Evolutionary conservation across 2,329 filamentous ascomycete species (phyloP).

Genomic region (Aspergillus tubingensis): DNA sequence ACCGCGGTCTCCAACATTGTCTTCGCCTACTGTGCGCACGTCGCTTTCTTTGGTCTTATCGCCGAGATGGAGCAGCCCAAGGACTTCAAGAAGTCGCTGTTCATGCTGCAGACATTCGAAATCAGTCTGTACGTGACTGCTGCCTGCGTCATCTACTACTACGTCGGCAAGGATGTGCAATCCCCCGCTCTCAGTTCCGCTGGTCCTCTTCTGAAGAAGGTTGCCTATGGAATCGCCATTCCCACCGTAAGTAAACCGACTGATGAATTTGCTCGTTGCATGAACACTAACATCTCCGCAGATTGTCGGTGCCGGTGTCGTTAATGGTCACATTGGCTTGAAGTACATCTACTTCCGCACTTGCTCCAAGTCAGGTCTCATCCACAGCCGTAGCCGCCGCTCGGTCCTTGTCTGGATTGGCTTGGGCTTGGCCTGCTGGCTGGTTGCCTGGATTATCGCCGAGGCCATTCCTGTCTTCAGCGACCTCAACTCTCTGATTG

Average conservation of each 20-base stretch:
- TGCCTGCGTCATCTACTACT: slow-evolving; percentile 67
- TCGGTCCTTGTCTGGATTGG: slow-evolving; percentile 59
- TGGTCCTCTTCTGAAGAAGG: slow-evolving; percentile 55
- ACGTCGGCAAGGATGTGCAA: slow-evolving; percentile 60
- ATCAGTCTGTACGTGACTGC: slow-evolving; percentile 64
- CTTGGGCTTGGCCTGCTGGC: slow-evolving; percentile 58
- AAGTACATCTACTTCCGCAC: slow-evolving; percentile 68
- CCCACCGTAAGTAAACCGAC: slow-evolving; percentile 50
- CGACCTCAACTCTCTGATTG: slow-evolving; percentile 43
- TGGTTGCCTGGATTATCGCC: slow-evolving; percentile 66
- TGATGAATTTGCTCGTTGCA: neutral
- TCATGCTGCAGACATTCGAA: slow-evolving; percentile 59
- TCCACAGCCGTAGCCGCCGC: slow-evolving; percentile 49
- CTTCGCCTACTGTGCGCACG: slow-evolving; percentile 43
- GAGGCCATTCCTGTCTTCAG: slow-evolving; percentile 70
- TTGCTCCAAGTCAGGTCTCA: slow-evolving; percentile 59
- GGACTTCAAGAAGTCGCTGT: slow-evolving; percentile 63
- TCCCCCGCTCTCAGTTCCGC: slow-evolving; percentile 68
- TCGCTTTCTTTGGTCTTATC: slow-evolving; percentile 68
- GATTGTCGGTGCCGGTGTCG: slow-evolving; percentile 68
- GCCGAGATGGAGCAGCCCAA: slow-evolving; percentile 62
- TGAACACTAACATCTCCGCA: slow-evolving; percentile 7
- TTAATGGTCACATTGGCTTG: slow-evolving; percentile 65
- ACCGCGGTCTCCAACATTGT: slow-evolving; percentile 31
- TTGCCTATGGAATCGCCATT: slow-evolving; percentile 67